phyloP scores from a whole-genome alignment of 805 yeast species.

The Komagataella mondaviorum region DNA sequence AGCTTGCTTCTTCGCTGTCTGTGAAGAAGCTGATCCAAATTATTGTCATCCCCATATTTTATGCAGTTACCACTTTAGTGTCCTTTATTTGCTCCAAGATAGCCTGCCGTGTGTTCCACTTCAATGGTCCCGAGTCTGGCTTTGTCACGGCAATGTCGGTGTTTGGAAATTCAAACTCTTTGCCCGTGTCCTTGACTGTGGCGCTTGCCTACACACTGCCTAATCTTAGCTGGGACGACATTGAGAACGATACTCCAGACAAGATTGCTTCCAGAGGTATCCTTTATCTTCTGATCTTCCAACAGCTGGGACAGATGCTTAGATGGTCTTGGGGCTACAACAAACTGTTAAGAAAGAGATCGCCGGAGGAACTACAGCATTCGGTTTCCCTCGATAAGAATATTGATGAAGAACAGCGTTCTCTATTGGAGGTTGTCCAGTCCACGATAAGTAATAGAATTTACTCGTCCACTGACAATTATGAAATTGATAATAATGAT shows the following conservation, averaged over 20 bases:
- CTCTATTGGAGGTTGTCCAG: background rate
- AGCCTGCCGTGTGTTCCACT: constrained; percentile 34
- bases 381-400: constrained; percentile 3
- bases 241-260: constrained; percentile 51
- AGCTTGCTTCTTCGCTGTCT: constrained; percentile 54
- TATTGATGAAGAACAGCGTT: constrained; percentile 2
- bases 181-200: constrained; percentile 84
- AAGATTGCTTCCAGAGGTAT: constrained; percentile 72
- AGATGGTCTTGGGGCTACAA: constrained; percentile 88
- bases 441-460: background rate
- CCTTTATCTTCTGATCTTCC: constrained; percentile 59
- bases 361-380: constrained; percentile 16
- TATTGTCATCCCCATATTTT: constrained; percentile 73
- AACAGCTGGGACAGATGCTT: constrained; percentile 70
- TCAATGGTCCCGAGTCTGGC: constrained; percentile 70
- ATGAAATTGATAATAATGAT: background rate
- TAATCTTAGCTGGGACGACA: constrained; percentile 61
- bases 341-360: constrained; percentile 42
- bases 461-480: background rate
- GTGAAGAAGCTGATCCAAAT: constrained; percentile 69
- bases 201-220: constrained; percentile 70
- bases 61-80: constrained; percentile 68
- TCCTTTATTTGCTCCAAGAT: constrained; percentile 51
- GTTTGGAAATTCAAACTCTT: constrained; percentile 88
- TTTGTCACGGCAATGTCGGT: constrained; percentile 96